phyloP scores from a whole-genome alignment of 1,284 basidiomycete species.

The Apiotrichum laibachii region DNA sequence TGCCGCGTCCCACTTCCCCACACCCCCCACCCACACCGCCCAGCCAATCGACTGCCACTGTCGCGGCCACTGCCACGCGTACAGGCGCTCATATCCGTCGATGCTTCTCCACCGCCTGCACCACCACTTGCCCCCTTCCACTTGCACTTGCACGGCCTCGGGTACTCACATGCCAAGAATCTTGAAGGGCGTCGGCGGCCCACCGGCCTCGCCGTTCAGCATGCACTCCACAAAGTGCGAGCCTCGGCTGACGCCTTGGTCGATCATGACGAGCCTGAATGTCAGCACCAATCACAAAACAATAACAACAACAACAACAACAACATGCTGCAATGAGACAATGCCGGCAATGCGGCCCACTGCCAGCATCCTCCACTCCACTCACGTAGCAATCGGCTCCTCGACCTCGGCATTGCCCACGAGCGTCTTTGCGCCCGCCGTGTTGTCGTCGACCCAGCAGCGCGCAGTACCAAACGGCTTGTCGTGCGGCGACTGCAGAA shows the following conservation, averaged over 20 bases:
- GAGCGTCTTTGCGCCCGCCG: conserved; percentile 49
- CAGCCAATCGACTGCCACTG: no score
- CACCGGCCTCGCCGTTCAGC: conserved; percentile 72
- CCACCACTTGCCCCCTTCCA: no score
- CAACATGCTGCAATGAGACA: background rate
- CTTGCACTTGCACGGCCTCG: background rate
- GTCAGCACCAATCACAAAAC: conserved; percentile 25
- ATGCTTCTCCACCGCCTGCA: background rate
- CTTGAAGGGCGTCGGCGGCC: conserved; percentile 63
- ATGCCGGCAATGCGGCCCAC: no score
- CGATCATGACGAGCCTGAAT: conserved; percentile 64
- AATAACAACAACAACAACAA: no score
- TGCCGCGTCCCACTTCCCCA: no score
- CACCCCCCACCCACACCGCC: no score
- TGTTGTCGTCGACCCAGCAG: conserved; percentile 55
- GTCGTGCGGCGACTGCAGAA: conserved; percentile 45
- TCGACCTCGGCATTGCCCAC: conserved; percentile 45
- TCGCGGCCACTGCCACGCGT: no score
- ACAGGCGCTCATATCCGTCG: no score
- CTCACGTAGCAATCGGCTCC: conserved; percentile 29
- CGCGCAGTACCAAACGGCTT: conserved; percentile 47
- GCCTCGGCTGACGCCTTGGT: conserved; percentile 67
- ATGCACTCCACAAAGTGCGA: conserved; percentile 79
- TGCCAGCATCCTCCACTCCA: background rate
- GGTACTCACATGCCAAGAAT: conserved; percentile 63